Evolutionary conservation across 495 filamentous ascomycete genomes (phyloP), one percentile per base, ranked within the genome.

Genomic region (Aspergillus panamensis): DNA sequence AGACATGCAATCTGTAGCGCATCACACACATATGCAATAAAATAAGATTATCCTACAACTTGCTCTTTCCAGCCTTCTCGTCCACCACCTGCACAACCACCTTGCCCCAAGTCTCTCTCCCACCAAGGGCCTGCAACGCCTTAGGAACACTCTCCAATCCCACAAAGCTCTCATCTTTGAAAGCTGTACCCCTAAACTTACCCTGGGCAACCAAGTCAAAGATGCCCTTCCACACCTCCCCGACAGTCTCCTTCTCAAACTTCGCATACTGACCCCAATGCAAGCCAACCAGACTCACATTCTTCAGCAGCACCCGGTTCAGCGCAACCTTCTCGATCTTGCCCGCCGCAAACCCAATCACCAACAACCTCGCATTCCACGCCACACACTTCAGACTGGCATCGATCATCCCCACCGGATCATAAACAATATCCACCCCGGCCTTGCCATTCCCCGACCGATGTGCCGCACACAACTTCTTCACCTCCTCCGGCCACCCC

Each of bases 221-320:
- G 47, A 97, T 79, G 1, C 88, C 92, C 52, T 85, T 67, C 93
- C 93, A 97, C 1, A 96, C 92, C 4, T 65, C 71, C 19, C 77
- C 78, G 0, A 94, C 82, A 7, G 81, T 88, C 71, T 87, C 82
- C 49, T 75, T 83, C 77, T 96, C 91, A 61, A 84, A 81, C 32
- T 73, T 80, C 2, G 85, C 77, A 77, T 96, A 97, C 70, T 83
- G 78, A 1, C 93, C 93, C 92, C 92, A 97, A 71, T 96, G 91
- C 65, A 96, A 72, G 1, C 93, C 93, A 4, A 96, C 87, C 13
- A 97, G 69, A 61, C 84, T 88, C 54, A 96, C 92, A 73, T 97
- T 97, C 82, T 96, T 97, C 64, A 97, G 75, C 62, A 96, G 70
- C 20, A 96, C 89, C 72, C 91, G 84, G 69, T 97, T 97, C 79